Evolutionary conservation across 179 eudicot genomes (phyloP).

Genomic region (Spergularia azorica): DNA sequence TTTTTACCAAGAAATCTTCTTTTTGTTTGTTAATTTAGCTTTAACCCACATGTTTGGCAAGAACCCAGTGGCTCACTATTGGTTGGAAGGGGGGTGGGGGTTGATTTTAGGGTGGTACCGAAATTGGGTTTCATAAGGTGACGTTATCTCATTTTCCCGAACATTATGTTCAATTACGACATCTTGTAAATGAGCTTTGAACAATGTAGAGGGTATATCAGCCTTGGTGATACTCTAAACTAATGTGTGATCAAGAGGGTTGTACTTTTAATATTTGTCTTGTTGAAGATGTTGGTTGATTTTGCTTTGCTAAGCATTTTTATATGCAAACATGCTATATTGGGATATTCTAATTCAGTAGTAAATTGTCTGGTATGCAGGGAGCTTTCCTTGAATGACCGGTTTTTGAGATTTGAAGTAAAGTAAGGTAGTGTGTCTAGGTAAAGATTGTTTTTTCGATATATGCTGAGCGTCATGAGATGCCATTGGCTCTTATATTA

Average conservation of each 20-base stretch:
- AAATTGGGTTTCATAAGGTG: no score
- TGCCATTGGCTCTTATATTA: background rate
- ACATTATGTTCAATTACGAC: no score
- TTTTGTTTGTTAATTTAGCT: background rate
- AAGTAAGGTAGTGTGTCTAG: background rate
- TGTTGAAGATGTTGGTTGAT: background rate
- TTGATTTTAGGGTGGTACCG: no score
- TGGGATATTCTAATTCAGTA: background rate
- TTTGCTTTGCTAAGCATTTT: background rate
- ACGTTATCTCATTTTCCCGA: no score
- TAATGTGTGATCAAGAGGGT: background rate
- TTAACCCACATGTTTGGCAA: background rate
- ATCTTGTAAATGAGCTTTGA: background rate
- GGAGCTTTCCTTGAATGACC: background rate
- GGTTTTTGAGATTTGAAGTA: background rate
- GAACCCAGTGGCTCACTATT: background rate
- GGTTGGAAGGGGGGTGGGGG: no score
- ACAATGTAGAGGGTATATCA: background rate
- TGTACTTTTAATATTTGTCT: background rate
- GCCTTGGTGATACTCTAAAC: slow-evolving; percentile 3
- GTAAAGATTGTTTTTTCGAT: background rate
- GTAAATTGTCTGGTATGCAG: background rate
- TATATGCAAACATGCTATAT: background rate
- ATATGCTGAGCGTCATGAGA: background rate
- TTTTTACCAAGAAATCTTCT: background rate